Base-by-base conservation (phyloP, 2,329 filamentous ascomycete species). In the Albifimbria verrucaria region DNA sequence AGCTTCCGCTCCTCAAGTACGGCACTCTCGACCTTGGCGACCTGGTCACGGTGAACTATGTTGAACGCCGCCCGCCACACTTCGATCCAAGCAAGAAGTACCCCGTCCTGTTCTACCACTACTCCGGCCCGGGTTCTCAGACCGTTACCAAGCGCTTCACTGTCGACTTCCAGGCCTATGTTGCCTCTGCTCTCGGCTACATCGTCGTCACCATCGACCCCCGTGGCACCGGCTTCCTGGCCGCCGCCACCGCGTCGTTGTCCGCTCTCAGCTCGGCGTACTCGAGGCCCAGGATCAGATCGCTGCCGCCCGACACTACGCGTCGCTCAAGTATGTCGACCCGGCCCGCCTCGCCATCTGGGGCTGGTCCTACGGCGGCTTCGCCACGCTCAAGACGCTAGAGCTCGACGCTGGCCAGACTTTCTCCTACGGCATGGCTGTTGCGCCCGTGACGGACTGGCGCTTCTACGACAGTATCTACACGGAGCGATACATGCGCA, bases 381-480 rank as follows among this genome's bases (percentile, higher is more conserved):
- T 96, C 77, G 89, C 90, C 77, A 90, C 94, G 6, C 81, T 99
- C 64, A 99, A 99, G 77, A 94, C 91, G 1, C 85, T 99, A 12
- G 94, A 99, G 76, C 82, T 85, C 56, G 94, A 99, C 67, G 93
- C 85, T 9, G 94, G 95, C 5, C 70, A 84, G 65, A 97, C 92
- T 0, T 99, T 97, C 76, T 87, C 87, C 58, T 99, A 99, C 69
- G 95, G 94, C 61, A 96, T 99, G 89, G 92, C 95, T 7, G 95
- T 99, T 49, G 94, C 94, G 2, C 94, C 94, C 18, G 94, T 99
- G n/a, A 97, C 93, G 0, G 92, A 99, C 71, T 99, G 94, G 94
- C 82, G 89, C 53, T 96, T 89, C 72, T 99, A 99, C 73, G 90
- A 97, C 73, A 90, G 86, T 54, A 87, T 97, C 63, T 97, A 97